Evolutionary conservation across 2,329 filamentous ascomycete genomes (phyloP), one percentile per base, ranked within the genome.

Genomic region (Tetracladium maxilliforme): DNA sequence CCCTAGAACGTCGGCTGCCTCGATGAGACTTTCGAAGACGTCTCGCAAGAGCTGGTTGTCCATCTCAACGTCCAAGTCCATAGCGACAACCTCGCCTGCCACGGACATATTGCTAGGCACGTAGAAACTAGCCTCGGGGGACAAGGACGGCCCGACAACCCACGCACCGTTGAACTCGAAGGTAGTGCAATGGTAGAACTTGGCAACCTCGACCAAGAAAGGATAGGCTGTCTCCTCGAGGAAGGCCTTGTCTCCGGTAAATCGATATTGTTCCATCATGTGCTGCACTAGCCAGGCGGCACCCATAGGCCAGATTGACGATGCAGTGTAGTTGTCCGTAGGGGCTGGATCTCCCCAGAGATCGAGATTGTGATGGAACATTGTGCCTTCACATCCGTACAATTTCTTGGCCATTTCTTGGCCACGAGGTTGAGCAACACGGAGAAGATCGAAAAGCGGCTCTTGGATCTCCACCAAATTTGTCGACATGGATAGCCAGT

Each of bases 401-500:
- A n/a, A n/a, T n/a, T n/a, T n/a, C n/a, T n/a, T n/a, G n/a, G n/a
- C n/a, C n/a, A n/a, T n/a, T n/a, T n/a, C n/a, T n/a, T n/a, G n/a
- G n/a, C n/a, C n/a, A n/a, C n/a, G n/a, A n/a, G n/a, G n/a, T n/a
- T n/a, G n/a, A n/a, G n/a, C n/a, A n/a, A n/a, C n/a, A n/a, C n/a
- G n/a, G n/a, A n/a, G 44, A 3, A 49, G 37, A 8, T 45, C 38
- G 17, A 61, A 54, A 0, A 64, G 28, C 0, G 58, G 54, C 3
- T 43, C 26, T 11, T 56, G 48, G 4, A 46, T 52, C 21, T 59
- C 54, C 4, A 37, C 25, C 1, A 54, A 33, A 5, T 45, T 47
- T 4, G 42, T 44, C 4, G n/a, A n/a, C n/a, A n/a, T n/a, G n/a
- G n/a, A n/a, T n/a, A n/a, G 48, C 59, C 58, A 64, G 34, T 64